phyloP scores from a whole-genome alignment of 164 flowering plant genomes.

The Kingdonia uniflora region DNA sequence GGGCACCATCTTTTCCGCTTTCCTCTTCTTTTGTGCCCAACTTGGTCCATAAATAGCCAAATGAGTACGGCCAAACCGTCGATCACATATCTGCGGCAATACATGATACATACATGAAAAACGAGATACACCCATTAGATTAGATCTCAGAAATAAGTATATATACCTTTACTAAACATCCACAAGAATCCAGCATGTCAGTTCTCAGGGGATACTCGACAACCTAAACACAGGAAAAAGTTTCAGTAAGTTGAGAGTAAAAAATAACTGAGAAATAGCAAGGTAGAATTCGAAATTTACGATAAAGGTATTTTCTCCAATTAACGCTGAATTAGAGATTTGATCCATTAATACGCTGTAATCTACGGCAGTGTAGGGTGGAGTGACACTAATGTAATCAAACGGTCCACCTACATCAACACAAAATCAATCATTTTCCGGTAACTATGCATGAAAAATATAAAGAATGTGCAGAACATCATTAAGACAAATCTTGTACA shows the following conservation, averaged over 20 bases:
- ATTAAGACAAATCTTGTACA: too few relatives aligned
- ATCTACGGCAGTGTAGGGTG: constrained; percentile 78
- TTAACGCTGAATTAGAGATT: constrained; percentile 49
- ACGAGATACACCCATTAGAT: too few relatives aligned
- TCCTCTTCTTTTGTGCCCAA: constrained; percentile 76
- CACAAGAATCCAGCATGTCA: constrained; percentile 66
- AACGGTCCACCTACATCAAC: constrained; percentile 43
- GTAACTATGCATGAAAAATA: constrained; percentile 1
- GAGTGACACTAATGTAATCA: constrained; percentile 90
- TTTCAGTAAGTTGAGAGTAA: background rate
- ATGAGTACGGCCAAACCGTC: constrained; percentile 83
- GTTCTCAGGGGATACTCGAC: constrained; percentile 81
- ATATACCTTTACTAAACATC: constrained; percentile 62
- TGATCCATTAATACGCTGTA: constrained; percentile 67
- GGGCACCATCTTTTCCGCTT: constrained; percentile 12
- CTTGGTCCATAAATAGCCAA: constrained; percentile 87
- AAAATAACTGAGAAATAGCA: background rate
- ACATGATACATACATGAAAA: background rate
- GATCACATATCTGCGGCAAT: constrained; percentile 56
- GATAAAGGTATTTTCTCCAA: constrained; percentile 72
- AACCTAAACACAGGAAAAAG: constrained; percentile 29
- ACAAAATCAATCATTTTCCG: constrained; percentile 4
- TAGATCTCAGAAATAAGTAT: too few relatives aligned
- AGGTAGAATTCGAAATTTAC: constrained; percentile 31
- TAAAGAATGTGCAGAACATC: background rate